These are phyloP conservation scores for Metschnikowia kofuensis DNA, from an alignment of 805 yeast species.

Conservation along the genomic window DNA sequence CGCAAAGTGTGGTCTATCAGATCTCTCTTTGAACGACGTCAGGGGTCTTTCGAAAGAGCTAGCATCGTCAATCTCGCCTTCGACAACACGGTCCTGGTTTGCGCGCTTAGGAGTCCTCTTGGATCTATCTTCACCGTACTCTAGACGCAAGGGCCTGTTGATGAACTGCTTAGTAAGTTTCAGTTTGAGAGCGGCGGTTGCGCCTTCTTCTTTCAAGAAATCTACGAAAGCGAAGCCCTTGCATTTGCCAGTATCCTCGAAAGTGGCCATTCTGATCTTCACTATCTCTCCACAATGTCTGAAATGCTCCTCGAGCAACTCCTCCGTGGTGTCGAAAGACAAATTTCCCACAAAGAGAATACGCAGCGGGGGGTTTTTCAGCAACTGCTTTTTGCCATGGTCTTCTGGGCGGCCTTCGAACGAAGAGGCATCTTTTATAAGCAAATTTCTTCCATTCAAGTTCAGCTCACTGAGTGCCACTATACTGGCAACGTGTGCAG, in stretches of 20 bases:
- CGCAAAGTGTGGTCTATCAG: not conserved
- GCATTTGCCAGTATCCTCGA: constrained; percentile 93
- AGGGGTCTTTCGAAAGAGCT: constrained; percentile 4
- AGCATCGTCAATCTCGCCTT: constrained; percentile 10
- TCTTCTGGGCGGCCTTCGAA: constrained; percentile 83
- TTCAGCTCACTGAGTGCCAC: constrained; percentile 66
- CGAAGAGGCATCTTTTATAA: constrained; percentile 77
- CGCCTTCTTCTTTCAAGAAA: constrained; percentile 75
- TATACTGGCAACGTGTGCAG: constrained; percentile 58
- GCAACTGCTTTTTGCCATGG: constrained; percentile 38
- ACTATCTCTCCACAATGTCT: constrained; percentile 87
- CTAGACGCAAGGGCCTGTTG: constrained; percentile 77
- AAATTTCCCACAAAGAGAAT: constrained; percentile 90
- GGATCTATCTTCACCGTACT: constrained; percentile 93
- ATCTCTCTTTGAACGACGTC: not conserved
- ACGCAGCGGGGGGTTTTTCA: constrained; percentile 84
- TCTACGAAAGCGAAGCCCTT: constrained; percentile 95
- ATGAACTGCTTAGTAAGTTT: constrained; percentile 62
- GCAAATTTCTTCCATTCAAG: constrained; percentile 79
- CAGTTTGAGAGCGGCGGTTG: constrained; percentile 78
- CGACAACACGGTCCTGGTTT: constrained; percentile 25
- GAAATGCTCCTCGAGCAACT: constrained; percentile 73
- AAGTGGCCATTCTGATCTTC: constrained; percentile 93
- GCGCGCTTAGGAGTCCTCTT: constrained; percentile 55
- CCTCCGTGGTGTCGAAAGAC: constrained; percentile 87